These are phyloP conservation scores for Kernera saxatilis DNA, from an alignment of 345 rosid genomes.

Conservation along the genomic window DNA sequence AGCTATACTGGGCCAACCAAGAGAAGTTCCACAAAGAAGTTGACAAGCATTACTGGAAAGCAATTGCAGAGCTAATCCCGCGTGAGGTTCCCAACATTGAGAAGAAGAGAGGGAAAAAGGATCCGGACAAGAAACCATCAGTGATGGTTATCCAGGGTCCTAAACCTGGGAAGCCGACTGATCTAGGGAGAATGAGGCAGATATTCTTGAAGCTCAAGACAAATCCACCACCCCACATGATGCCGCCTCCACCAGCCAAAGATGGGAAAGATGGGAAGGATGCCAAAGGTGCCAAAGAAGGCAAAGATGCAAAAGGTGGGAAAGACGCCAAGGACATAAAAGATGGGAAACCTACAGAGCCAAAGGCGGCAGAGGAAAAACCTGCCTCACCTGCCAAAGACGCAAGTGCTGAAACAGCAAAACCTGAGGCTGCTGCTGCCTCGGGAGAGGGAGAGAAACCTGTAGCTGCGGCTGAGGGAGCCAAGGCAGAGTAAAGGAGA, in stretches of 20 bases:
- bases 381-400: constrained; percentile 38
- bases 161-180: constrained; percentile 91
- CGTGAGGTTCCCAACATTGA: constrained; percentile 85
- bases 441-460: constrained; percentile 30
- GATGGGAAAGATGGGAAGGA: constrained; percentile 38
- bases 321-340: constrained; percentile 41
- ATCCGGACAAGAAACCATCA: constrained; percentile 68
- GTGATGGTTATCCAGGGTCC: constrained; percentile 74
- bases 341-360: constrained; percentile 31
- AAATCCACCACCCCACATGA: constrained; percentile 86
- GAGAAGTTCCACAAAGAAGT: constrained; percentile 96
- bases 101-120: constrained; percentile 75
- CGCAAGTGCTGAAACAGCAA: constrained; percentile 31
- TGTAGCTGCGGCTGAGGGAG: constrained; percentile 35
- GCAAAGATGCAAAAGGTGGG: constrained; percentile 31
- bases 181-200: constrained; percentile 86
- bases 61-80: constrained; percentile 86
- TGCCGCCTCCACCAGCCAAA: constrained; percentile 60
- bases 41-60: constrained; percentile 86
- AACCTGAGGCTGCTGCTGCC: constrained; percentile 31
- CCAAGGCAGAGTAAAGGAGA: constrained; percentile 20
- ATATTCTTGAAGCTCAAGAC: constrained; percentile 71
- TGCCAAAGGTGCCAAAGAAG: constrained; percentile 33
- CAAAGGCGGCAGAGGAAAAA: constrained; percentile 30
- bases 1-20: constrained; percentile 78